These are phyloP conservation scores for Yarrowia deformans DNA, from an alignment of 805 yeast species.

Conservation along the genomic window DNA sequence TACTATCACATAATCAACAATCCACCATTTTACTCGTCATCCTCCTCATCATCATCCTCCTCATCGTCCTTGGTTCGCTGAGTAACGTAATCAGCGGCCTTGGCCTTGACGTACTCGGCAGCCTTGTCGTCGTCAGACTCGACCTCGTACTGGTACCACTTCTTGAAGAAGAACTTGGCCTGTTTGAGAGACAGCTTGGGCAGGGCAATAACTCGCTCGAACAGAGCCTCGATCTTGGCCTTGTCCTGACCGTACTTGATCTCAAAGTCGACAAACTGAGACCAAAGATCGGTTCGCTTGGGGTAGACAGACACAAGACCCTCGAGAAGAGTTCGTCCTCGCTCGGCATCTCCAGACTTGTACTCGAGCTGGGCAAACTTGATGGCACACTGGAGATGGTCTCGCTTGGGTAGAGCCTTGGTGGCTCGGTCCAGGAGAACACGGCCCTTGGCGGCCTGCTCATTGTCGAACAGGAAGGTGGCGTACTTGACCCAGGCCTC, in stretches of 20 bases:
- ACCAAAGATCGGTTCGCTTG: conserved; percentile 93
- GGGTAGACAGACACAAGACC: conserved; percentile 90
- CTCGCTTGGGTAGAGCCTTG: conserved; percentile 69
- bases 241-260: conserved; percentile 67
- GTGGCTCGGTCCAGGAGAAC: conserved; percentile 77
- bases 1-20: conserved; percentile 23
- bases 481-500: conserved; percentile 85
- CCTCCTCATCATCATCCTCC: conserved; percentile 33
- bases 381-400: conserved; percentile 71
- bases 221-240: conserved; percentile 74
- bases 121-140: conserved; percentile 69
- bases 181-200: conserved; percentile 81
- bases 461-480: conserved; percentile 70
- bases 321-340: conserved; percentile 93
- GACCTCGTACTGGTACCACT: conserved; percentile 87
- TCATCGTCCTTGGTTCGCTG: conserved; percentile 39
- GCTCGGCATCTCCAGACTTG: conserved; percentile 81
- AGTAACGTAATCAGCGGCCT: conserved; percentile 78
- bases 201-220: conserved; percentile 74
- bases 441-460: conserved; percentile 60
- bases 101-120: conserved; percentile 84
- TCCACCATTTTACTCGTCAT: conserved; percentile 26
- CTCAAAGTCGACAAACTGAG: conserved; percentile 93
- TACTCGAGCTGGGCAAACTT: conserved; percentile 92
- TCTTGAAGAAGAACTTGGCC: conserved; percentile 92